Evolutionary conservation across 495 filamentous ascomycete genomes (phyloP).

Genomic region (Acidomyces sp.): DNA sequence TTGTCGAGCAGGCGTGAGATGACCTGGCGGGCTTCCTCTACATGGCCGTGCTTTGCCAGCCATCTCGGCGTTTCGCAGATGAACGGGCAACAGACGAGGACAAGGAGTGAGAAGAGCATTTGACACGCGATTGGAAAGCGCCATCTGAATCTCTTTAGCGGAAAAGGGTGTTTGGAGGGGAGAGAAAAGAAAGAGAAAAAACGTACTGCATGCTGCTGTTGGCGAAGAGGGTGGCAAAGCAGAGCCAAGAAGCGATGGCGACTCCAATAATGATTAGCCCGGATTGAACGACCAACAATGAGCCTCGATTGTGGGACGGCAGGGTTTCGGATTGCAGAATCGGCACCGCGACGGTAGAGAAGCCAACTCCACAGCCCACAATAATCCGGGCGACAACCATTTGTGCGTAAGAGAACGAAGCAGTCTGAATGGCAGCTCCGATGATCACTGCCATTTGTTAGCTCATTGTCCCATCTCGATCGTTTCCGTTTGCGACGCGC

Average conservation of each 20-base stretch:
- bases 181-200: background rate
- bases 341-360: slow-evolving; percentile 20
- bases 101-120: slow-evolving; percentile 7
- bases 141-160: no score
- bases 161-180: no score
- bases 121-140: slow-evolving; percentile 9
- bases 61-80: slow-evolving; percentile 10
- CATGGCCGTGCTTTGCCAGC: slow-evolving; percentile 7
- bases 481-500: no score
- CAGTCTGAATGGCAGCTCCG: slow-evolving; percentile 24
- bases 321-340: slow-evolving; percentile 20
- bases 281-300: slow-evolving; percentile 4
- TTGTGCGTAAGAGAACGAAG: slow-evolving; percentile 21
- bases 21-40: slow-evolving; percentile 5
- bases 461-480: no score
- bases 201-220: slow-evolving; percentile 5
- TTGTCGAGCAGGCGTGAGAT: slow-evolving; percentile 2
- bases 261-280: slow-evolving; percentile 6
- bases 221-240: slow-evolving; percentile 3
- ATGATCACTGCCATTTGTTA: no score
- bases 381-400: slow-evolving; percentile 25
- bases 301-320: slow-evolving; percentile 6
- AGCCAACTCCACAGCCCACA: slow-evolving; percentile 22
- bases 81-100: slow-evolving; percentile 3
- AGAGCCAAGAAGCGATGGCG: slow-evolving; percentile 5